phyloP scores from a whole-genome alignment of 176 grass and related monocot genomes.

The Carex parvula region DNA sequence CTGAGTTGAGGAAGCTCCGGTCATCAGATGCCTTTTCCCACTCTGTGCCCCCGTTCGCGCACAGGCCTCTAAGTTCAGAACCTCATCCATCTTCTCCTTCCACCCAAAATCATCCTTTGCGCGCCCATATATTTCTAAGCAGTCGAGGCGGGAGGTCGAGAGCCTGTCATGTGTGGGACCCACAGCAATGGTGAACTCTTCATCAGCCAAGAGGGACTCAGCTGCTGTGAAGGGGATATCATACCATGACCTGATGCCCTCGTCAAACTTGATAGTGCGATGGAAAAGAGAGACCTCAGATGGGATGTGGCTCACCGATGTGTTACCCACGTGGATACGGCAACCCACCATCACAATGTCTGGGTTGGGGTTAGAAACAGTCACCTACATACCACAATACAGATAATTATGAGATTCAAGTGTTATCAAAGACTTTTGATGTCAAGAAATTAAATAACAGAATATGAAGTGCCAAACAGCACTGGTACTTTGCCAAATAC shows the following conservation, averaged over 20 bases:
- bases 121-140: constrained; percentile 86
- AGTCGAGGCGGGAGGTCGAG: constrained; percentile 70
- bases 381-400: constrained; percentile 47
- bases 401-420: constrained; percentile 1
- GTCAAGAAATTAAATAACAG: constrained; percentile 20
- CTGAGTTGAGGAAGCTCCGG: constrained; percentile 63
- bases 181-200: constrained; percentile 77
- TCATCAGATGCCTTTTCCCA: constrained; percentile 36
- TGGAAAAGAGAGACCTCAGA: constrained; percentile 82
- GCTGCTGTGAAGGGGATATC: constrained; percentile 91
- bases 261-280: constrained; percentile 74
- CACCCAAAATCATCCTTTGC: constrained; percentile 98
- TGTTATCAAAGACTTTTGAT: neutral
- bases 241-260: constrained; percentile 92
- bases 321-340: constrained; percentile 87
- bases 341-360: constrained; percentile 95
- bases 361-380: constrained; percentile 74
- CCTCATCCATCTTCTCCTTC: constrained; percentile 99
- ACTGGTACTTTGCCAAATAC: constrained; percentile 28
- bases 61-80: constrained; percentile 78
- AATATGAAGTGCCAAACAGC: constrained; percentile 12
- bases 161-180: constrained; percentile 71
- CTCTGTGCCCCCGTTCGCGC: constrained; percentile 36
- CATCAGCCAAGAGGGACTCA: constrained; percentile 87
- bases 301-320: constrained; percentile 82